These are phyloP conservation scores for Chrysophaeum taylorii DNA, from an alignment of 352 stramenopile genomes.

Conservation along the genomic window DNA sequence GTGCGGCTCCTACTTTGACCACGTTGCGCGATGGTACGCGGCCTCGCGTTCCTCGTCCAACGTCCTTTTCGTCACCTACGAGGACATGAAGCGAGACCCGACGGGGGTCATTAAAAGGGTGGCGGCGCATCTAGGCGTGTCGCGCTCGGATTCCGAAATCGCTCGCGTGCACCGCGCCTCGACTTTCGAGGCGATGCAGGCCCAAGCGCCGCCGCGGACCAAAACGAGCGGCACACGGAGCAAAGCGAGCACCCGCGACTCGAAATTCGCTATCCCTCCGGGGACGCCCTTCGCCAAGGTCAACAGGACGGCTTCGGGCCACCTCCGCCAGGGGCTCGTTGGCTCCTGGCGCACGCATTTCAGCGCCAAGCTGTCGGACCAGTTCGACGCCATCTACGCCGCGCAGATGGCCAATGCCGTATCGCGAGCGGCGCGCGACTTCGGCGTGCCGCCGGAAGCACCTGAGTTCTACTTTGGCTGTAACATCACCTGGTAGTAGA, in stretches of 20 bases:
- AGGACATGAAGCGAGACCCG: not conserved
- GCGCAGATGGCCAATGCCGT: not conserved
- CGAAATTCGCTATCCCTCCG: not conserved
- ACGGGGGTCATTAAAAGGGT: not conserved
- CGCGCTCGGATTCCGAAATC: not conserved
- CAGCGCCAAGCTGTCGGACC: not conserved
- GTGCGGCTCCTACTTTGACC: not conserved
- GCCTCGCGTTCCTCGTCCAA: not conserved
- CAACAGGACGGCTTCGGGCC: not conserved
- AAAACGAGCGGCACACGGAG: not conserved
- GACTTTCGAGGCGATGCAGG: not conserved
- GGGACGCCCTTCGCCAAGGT: not conserved
- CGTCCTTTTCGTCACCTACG: slow-evolving; percentile 9
- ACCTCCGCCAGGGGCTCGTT: not conserved
- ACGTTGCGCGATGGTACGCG: slow-evolving; percentile 11
- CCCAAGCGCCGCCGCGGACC: not conserved
- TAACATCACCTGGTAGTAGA: too few relatives aligned
- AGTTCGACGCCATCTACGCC: not conserved
- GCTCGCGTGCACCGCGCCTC: not conserved
- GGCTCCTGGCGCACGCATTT: not conserved
- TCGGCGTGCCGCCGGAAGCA: too few relatives aligned
- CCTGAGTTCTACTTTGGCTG: too few relatives aligned
- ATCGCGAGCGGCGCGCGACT: too few relatives aligned
- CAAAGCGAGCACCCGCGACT: not conserved
- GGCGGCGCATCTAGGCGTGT: not conserved